Percentiles rank a stretch among this genome's conserved stretches.
Evolutionary conservation across 1,284 basidiomycete species (phyloP).

Genomic region (Kalmanozyma brasiliensis): DNA sequence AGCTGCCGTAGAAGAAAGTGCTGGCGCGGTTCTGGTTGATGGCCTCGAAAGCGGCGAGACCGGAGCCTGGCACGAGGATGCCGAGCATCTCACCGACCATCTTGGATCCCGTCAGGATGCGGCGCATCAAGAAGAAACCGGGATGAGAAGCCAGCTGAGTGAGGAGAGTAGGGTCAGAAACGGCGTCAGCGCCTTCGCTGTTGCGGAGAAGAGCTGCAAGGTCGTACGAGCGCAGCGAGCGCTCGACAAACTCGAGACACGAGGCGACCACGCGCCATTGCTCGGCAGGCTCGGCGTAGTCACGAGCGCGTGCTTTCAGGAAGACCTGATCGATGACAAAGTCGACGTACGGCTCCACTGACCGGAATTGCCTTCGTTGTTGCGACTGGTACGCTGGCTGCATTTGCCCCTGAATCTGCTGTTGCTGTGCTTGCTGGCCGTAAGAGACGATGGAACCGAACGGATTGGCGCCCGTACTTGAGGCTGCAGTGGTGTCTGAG

Average conservation of each 20-base stretch:
- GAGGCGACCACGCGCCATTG: constrained; percentile 87
- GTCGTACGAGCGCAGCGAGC: constrained; percentile 82
- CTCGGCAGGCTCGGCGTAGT: constrained; percentile 80
- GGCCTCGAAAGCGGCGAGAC: constrained; percentile 65
- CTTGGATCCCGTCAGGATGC: constrained; percentile 78
- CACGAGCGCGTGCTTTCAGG: constrained; percentile 72
- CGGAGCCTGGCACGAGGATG: constrained; percentile 72
- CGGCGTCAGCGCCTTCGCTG: constrained; percentile 40
- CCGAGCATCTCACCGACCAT: constrained; percentile 79
- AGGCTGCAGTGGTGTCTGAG: constrained; percentile 8
- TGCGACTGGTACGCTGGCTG: constrained; percentile 27
- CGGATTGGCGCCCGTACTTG: constrained; percentile 23
- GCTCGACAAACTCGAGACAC: constrained; percentile 85
- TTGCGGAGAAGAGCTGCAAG: constrained; percentile 69
- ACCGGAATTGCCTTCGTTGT: constrained; percentile 30
- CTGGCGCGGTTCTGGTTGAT: constrained; percentile 78
- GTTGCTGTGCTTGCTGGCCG: constrained; percentile 26
- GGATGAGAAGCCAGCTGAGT: constrained; percentile 74
- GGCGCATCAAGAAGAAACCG: constrained; percentile 85
- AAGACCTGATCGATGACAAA: constrained; percentile 93
- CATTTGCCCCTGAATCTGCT: constrained; percentile 22
- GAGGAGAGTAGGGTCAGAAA: constrained; percentile 59
- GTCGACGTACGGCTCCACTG: constrained; percentile 79
- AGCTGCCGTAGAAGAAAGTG: constrained; percentile 75
- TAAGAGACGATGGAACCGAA: constrained; percentile 45